Base-by-base conservation (phyloP, 768 basidiomycete species). In the Agaricus sinodeliciosus region DNA sequence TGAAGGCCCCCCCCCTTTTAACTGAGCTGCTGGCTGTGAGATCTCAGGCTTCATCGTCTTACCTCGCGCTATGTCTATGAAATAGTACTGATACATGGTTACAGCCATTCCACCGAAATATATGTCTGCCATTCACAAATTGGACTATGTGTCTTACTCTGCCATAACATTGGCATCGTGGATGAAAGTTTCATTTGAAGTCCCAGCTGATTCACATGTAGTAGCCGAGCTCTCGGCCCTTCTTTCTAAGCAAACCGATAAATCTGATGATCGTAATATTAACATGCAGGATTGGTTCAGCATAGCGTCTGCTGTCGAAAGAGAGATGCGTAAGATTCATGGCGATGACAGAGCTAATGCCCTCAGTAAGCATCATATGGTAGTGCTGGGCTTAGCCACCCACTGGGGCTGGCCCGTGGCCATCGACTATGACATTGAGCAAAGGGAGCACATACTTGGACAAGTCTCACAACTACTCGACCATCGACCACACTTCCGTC, bases 71-170 rank as follows among this genome's bases (percentile, higher is more conserved):
- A 22, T 25, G 16, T 41, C 2, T 12, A 22, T 15, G 37, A 1
- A 43, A 27, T 36, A 18, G 41, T 48, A 28, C 19, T 26, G 22
- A 16, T 25, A 12, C 18, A 16, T 43, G 19, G 3, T 26, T 44
- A n/a, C 57, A 64, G 63, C 58, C 8, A 43, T 63, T 9, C 63
- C 62, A 0, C 49, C 55, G 0, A 53, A 53, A 4, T 58, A 61
- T 0, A 58, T 64, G 6, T 55, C 57, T 3, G 60, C 59, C 7
- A 57, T 63, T 18, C 49, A 47, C 5, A 18, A 25, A 3, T 59
- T 48, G 34, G 43, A 43, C 9, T 64, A 65, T 45, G 55, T 65
- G 0, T 63, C 64, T 0, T 66, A 65, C 56, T 54, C 57, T 1
- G 34, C 61, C 6, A 55, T 67, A 4, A 47, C 64, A 0, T 13